Conservation (phyloP, 345 rosid genomes). For the Excoecaria cochinchinensis region DNA sequence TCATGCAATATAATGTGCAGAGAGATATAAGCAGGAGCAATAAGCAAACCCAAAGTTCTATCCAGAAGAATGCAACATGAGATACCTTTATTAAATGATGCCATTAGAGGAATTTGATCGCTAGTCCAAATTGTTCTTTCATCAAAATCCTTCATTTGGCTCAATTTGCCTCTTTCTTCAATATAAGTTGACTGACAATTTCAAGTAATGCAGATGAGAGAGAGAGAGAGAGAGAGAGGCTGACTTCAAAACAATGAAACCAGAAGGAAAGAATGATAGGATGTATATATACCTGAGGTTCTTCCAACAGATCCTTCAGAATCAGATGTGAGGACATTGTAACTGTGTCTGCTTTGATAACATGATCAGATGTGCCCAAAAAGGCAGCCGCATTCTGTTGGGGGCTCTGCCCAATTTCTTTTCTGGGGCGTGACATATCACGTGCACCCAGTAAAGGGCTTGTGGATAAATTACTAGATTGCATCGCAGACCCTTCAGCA, state of each 20-base stretch:
- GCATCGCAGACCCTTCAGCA: conserved; percentile 45
- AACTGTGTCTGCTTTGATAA: conserved; percentile 45
- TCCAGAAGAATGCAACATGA: conserved; percentile 12
- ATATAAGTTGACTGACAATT: conserved; percentile 56
- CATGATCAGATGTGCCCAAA: conserved; percentile 39
- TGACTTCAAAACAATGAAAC: conserved; percentile 7
- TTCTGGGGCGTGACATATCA: conserved; percentile 55
- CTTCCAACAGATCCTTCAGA: conserved; percentile 77
- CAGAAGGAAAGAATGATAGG: conserved; percentile 8
- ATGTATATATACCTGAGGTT: conserved; percentile 58
- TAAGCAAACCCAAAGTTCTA: background rate
- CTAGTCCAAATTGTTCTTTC: conserved; percentile 97
- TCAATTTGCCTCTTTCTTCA: conserved; percentile 88
- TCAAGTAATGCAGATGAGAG: conserved; percentile 16
- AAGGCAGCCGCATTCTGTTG: conserved; percentile 39
- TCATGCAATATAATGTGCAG: conserved; percentile 20
- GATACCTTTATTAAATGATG: conserved; percentile 85
- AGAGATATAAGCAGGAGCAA: conserved; percentile 1
- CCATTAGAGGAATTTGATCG: conserved; percentile 71
- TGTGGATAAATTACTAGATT: conserved; percentile 44
- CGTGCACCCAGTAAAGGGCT: conserved; percentile 54
- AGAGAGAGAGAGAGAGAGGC: background rate
- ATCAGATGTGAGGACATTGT: conserved; percentile 70
- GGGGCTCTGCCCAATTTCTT: conserved; percentile 58
- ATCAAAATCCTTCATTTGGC: conserved; percentile 72